phyloP scores from a whole-genome alignment of 2,329 filamentous ascomycete genomes.

The Parafenestella ontariensis region DNA sequence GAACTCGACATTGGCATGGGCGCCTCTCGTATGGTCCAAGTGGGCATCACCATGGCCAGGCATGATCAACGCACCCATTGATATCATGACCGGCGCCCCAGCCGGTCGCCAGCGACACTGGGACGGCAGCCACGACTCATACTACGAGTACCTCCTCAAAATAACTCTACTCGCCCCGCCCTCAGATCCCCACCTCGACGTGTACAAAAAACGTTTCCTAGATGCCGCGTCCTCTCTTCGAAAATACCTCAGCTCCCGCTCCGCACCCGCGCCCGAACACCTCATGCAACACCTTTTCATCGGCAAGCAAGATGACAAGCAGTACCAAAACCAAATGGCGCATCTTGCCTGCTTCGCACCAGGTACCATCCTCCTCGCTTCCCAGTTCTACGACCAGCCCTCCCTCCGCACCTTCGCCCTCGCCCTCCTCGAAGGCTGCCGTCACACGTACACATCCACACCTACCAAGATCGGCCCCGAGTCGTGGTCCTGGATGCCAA shows the following conservation, averaged over 20 bases:
- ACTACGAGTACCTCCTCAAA: constrained; percentile 54
- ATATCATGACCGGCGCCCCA: constrained; percentile 52
- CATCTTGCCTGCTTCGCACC: constrained; percentile 52
- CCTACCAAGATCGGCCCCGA: constrained; percentile 50
- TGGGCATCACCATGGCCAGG: constrained; percentile 50
- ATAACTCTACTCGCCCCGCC: constrained; percentile 48
- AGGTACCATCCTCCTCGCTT: constrained; percentile 50
- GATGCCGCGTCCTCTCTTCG: constrained; percentile 47
- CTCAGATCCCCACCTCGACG: constrained; percentile 41
- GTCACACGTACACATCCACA: constrained; percentile 47
- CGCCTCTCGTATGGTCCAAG: constrained; percentile 54
- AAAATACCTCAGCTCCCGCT: constrained; percentile 45
- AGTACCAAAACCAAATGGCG: constrained; percentile 48
- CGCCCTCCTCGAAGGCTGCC: constrained; percentile 51
- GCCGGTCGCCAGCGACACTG: constrained; percentile 50
- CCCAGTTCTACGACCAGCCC: constrained; percentile 38
- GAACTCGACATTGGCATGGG: constrained; percentile 54
- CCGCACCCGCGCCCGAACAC: constrained; percentile 41
- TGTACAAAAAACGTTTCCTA: constrained; percentile 45
- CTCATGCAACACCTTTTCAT: constrained; percentile 51
- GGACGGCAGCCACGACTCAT: constrained; percentile 55
- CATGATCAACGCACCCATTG: constrained; percentile 52
- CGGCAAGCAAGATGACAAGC: constrained; percentile 40
- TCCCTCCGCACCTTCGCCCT: constrained; percentile 47
- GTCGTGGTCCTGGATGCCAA: constrained; percentile 49